Evolutionary conservation across 352 stramenopile species (phyloP), one percentile per base, ranked within the genome.

Genomic region (Aphanomyces stellatus): DNA sequence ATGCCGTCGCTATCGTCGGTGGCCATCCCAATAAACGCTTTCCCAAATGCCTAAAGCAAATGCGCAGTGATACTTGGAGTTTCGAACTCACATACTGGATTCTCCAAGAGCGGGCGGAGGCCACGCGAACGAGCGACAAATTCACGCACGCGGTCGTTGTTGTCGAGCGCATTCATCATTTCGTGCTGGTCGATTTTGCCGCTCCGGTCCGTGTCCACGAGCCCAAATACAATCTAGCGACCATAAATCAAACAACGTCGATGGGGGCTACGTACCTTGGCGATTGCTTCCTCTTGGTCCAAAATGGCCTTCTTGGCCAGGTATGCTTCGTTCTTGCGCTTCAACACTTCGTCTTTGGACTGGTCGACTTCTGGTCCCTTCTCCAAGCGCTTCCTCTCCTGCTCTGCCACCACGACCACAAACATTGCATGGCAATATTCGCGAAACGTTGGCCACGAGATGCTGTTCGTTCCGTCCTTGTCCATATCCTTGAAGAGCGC

Each of bases 131-230:
- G 60, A 25, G 53, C 53, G 3, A 91, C 76, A 24, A 88, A 70
- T 1, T 35, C 25, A 24, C 61, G 22, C 40, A 53, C 51, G 56
- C 63, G 6, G 62, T 51, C 13, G 69, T 62, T 81, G 0, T 73
- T 64, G 41, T 81, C 77, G 11, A 89, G 64, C 1, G 78, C 80
- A 22, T 53, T 53, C 22, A 77, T 75, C 10, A 89, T 75, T 57
- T 91, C 82, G 2, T 82, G 72, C n/a, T 87, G 63, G 17, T 90
- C 81, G 8, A 91, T 49, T 0, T 85, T 64, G 3, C 81, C 82
- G 34, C 87, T 88, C 2, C 65, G 55, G 48, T 91, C 82, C 28
- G 62, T 70, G 64, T 91, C 82, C 3, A 87, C 74, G 17, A 88
- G 41, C 2, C 62, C 60, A 57, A 91, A 91, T 1, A 90, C 75